Percentiles rank a stretch among this genome's conserved stretches.
Conservation (phyloP, 805 yeast species). For the Myxozyma lipomycoides region DNA sequence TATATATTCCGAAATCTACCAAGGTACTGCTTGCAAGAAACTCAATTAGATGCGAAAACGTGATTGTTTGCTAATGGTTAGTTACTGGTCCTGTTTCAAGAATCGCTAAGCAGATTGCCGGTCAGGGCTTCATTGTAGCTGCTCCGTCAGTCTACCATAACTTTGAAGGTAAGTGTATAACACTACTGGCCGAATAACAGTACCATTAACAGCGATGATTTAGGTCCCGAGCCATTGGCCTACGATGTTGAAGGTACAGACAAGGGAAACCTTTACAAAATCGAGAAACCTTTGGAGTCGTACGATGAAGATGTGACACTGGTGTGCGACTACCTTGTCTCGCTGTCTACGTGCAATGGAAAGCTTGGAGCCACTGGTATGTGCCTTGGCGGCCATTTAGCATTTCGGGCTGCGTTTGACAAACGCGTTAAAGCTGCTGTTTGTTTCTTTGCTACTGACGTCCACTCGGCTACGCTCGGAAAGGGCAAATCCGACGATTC, state of each 20-base stretch:
- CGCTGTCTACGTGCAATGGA: conserved; percentile 63
- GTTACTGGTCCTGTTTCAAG: conserved; percentile 67
- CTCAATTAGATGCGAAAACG: conserved; percentile 2
- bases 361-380: conserved; percentile 78
- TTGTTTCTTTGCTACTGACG: conserved; percentile 77
- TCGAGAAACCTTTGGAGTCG: conserved; percentile 61
- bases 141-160: conserved; percentile 79
- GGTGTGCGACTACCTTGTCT: conserved; percentile 57
- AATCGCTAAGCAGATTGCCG: conserved; percentile 72
- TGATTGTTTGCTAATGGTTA: conserved; percentile 5
- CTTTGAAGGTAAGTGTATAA: conserved; percentile 43
- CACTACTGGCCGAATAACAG: neutral
- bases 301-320: conserved; percentile 71
- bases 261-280: conserved; percentile 63
- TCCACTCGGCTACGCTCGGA: conserved; percentile 65
- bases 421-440: conserved; percentile 61
- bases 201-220: neutral
- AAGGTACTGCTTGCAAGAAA: conserved; percentile 39
- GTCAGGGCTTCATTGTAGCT: conserved; percentile 74
- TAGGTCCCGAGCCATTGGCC: conserved; percentile 54
- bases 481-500: conserved; percentile 64
- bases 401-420: conserved; percentile 65
- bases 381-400: conserved; percentile 84
- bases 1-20: conserved; percentile 76
- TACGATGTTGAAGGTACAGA: conserved; percentile 75